Conservation (phyloP, 2,329 filamentous ascomycete genomes). For the Coleophoma eucalyptorum region DNA sequence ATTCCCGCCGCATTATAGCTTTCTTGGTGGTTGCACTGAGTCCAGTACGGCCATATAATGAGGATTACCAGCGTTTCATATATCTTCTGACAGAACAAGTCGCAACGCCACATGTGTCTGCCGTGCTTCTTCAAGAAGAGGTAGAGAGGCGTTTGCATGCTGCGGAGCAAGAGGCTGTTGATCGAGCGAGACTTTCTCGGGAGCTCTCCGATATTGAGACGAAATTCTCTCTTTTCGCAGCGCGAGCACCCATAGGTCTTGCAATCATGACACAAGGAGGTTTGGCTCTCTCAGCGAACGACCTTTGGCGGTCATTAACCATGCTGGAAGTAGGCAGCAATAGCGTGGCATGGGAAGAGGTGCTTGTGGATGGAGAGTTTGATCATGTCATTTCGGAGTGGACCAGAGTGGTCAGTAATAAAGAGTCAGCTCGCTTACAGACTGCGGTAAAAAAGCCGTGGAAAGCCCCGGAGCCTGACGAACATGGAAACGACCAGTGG, state of each 20-base stretch:
- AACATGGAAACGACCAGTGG: constrained; percentile 9
- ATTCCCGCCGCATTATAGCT: constrained; percentile 60
- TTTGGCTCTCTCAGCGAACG: constrained; percentile 27
- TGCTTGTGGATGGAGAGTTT: constrained; percentile 10
- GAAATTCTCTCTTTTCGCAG: constrained; percentile 66
- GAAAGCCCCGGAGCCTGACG: constrained; percentile 9
- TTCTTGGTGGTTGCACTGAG: constrained; percentile 69
- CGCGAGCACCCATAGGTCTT: constrained; percentile 70
- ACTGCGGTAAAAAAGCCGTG: constrained; percentile 8
- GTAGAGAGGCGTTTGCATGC: constrained; percentile 50
- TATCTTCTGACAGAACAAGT: constrained; percentile 51
- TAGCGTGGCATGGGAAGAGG: constrained; percentile 6
- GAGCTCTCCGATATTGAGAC: constrained; percentile 60
- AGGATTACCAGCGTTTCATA: constrained; percentile 68
- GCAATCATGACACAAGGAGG: constrained; percentile 65
- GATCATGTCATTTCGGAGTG: constrained; percentile 6
- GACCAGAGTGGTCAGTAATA: constrained; percentile 3
- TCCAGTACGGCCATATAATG: constrained; percentile 67
- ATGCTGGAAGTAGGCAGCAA: constrained; percentile 5
- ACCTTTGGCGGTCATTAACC: constrained; percentile 12
- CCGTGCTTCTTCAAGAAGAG: constrained; percentile 69
- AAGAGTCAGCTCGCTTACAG: constrained; percentile 8
- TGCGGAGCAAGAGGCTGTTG: constrained; percentile 61
- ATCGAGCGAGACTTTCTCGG: constrained; percentile 62
- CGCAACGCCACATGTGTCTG: constrained; percentile 65